Evolutionary conservation across 257 asterid species (phyloP).

Genomic region (Echium plantagineum): DNA sequence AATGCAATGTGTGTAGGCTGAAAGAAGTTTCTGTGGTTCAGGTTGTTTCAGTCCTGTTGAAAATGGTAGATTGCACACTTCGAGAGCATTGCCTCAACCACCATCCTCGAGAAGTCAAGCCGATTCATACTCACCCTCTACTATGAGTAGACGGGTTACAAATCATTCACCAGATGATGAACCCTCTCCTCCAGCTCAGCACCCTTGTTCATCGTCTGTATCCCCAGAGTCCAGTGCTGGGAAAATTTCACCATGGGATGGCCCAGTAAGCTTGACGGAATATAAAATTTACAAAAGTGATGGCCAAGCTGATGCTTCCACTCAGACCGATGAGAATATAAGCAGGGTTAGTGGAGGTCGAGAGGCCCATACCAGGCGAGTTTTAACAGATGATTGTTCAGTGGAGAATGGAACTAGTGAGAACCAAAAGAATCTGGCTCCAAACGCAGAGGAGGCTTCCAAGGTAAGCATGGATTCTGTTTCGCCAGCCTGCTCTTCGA

Average conservation of each 20-base stretch:
- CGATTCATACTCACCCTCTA: slow-evolving; percentile 80
- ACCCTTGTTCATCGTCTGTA: slow-evolving; percentile 39
- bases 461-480: slow-evolving; percentile 40
- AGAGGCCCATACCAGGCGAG: slow-evolving; percentile 54
- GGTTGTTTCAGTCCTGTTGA: slow-evolving; percentile 68
- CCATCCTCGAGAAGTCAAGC: slow-evolving; percentile 76
- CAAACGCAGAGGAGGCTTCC: slow-evolving; percentile 29
- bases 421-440: slow-evolving; percentile 18
- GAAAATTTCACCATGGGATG: slow-evolving; percentile 61
- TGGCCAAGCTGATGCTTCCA: slow-evolving; percentile 81
- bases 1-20: no score
- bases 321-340: slow-evolving; percentile 77
- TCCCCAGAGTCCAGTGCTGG: slow-evolving; percentile 56
- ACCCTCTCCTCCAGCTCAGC: slow-evolving; percentile 50
- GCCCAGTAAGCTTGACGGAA: slow-evolving; percentile 58
- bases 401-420: slow-evolving; percentile 25
- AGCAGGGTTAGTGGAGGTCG: slow-evolving; percentile 22
- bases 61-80: slow-evolving; percentile 41
- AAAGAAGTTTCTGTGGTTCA: slow-evolving; percentile 14
- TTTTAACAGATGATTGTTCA: slow-evolving; percentile 61
- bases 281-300: slow-evolving; percentile 70
- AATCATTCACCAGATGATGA: slow-evolving; percentile 69
- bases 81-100: slow-evolving; percentile 70
- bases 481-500: slow-evolving; percentile 64
- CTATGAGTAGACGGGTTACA: slow-evolving; percentile 53